These are phyloP conservation scores for Vicia sativa DNA, from an alignment of 306 rosid species.

Conservation along the genomic window DNA sequence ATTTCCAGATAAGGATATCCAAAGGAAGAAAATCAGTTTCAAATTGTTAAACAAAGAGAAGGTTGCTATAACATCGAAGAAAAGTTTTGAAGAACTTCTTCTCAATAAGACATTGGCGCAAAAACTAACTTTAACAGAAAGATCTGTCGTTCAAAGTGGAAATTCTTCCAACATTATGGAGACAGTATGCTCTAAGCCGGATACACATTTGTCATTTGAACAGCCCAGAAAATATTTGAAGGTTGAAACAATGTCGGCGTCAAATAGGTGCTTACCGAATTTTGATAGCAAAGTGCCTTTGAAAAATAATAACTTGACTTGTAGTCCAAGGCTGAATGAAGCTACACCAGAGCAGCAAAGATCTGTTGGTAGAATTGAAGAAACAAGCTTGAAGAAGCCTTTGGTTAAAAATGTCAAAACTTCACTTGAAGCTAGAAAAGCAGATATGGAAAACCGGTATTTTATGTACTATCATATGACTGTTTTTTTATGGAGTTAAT, in stretches of 20 bases:
- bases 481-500: slow-evolving; percentile 25
- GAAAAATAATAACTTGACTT: slow-evolving; percentile 24
- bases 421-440: slow-evolving; percentile 3
- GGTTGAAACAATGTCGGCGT: slow-evolving; percentile 25
- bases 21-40: slow-evolving; percentile 24
- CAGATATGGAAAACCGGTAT: slow-evolving; percentile 50
- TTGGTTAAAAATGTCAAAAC: slow-evolving; percentile 34
- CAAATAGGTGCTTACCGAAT: slow-evolving; percentile 15
- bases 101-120: slow-evolving; percentile 30
- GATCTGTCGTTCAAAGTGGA: slow-evolving; percentile 29
- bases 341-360: slow-evolving; percentile 25
- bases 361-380: slow-evolving; percentile 27
- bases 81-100: slow-evolving; percentile 32
- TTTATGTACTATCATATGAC: slow-evolving; percentile 24
- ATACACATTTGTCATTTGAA: slow-evolving; percentile 24
- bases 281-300: slow-evolving; percentile 30
- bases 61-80: slow-evolving; percentile 29
- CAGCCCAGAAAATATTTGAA: slow-evolving; percentile 36
- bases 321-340: slow-evolving; percentile 33
- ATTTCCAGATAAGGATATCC: slow-evolving; percentile 49
- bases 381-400: slow-evolving; percentile 33
- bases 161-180: slow-evolving; percentile 36
- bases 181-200: slow-evolving; percentile 34
- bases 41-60: slow-evolving; percentile 37
- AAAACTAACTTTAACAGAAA: slow-evolving; percentile 2